Base-by-base conservation (phyloP, 768 basidiomycete species). In the Tulasnella calospora region DNA sequence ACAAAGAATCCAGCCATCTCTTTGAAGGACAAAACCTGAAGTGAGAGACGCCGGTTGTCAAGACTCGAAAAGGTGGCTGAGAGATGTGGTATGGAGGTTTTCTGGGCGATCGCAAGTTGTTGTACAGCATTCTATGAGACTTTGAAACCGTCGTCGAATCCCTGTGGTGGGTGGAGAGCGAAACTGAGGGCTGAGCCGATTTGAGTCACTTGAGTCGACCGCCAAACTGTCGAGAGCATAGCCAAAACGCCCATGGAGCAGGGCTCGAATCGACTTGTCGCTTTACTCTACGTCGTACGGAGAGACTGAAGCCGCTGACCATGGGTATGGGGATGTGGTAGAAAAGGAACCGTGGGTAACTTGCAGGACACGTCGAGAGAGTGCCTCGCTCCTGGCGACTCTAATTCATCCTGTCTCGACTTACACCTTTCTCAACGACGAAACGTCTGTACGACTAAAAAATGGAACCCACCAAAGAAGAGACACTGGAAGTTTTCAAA, bases 401-500 rank as follows among this genome's bases (percentile, higher is more conserved):
- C 33, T 67, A 67, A 67, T 67, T 67, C 61, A 67, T 35, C 61
- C 61, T 30, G 6, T 2, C 30, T 1, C 33, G 61, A 35, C 61
- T 67, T 67, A 67, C 61, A 35, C 61, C 61, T 35, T 6, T 33
- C 61, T 33, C 15, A 13, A 67, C 61, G n/a, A 67, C 61, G 33
- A n/a, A 41, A 41, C 69, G 70, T 19, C 23, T 46, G 72, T 82
- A 81, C 82, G 83, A 84, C 71, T 83, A 21, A 67, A 51, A 1
- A 51, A 77, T 78, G 77, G 77, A 78, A 71, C 76, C 76, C 21
- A 84, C 85, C 30, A 97, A 95, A 83, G 89, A 91, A 82, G 94
- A 98, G 85, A 94, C 94, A 0, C 92, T 94, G 71, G 90, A 92
- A 79, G 88, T 94, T 23, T 98, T 98, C 86, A 91, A 90, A 69